Percentiles rank a stretch among this genome's conserved stretches.
phyloP scores from a whole-genome alignment of 495 filamentous ascomycete species.

The Venustampulla echinocandica region DNA sequence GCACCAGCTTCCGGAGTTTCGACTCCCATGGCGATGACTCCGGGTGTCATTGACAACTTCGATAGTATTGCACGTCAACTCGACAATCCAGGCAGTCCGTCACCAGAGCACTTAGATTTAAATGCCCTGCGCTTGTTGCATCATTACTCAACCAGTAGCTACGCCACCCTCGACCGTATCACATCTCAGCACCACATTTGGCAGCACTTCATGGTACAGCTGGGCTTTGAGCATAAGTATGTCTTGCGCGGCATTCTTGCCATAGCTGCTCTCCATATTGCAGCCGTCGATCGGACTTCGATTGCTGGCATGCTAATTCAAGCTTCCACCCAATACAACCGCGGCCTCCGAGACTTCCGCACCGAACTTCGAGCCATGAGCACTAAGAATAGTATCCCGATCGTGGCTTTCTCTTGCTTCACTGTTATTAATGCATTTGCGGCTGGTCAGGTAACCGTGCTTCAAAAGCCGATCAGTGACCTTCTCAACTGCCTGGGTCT shows the following conservation, averaged over 20 bases:
- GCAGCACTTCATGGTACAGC: conserved; percentile 1
- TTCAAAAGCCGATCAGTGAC: conserved; percentile 4
- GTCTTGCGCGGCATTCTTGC: conserved; percentile 8
- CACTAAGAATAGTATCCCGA: conserved; percentile 33
- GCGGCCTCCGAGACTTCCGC: conserved; percentile 32
- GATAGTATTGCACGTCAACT: not conserved
- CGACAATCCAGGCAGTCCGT: too few relatives aligned
- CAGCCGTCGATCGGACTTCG: conserved; percentile 1
- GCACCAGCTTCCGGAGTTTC: not conserved
- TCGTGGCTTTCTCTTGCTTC: conserved; percentile 38
- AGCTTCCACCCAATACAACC: conserved; percentile 35
- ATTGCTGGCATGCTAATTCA: conserved; percentile 18
- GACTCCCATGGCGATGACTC: not conserved
- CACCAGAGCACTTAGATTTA: not conserved
- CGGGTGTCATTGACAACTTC: not conserved
- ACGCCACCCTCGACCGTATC: conserved; percentile 1
- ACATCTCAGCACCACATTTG: conserved; percentile 3
- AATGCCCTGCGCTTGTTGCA: conserved; percentile 6
- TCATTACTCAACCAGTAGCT: conserved; percentile 9
- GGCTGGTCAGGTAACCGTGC: conserved; percentile 19
- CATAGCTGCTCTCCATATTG: conserved; percentile 7
- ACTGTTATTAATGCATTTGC: conserved; percentile 39
- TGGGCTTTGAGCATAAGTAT: conserved; percentile 10
- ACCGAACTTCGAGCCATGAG: conserved; percentile 24
- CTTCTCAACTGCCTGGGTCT: conserved; percentile 8